Conservation (phyloP, 2,329 filamentous ascomycete genomes). For the Fusarium lyarnte region DNA sequence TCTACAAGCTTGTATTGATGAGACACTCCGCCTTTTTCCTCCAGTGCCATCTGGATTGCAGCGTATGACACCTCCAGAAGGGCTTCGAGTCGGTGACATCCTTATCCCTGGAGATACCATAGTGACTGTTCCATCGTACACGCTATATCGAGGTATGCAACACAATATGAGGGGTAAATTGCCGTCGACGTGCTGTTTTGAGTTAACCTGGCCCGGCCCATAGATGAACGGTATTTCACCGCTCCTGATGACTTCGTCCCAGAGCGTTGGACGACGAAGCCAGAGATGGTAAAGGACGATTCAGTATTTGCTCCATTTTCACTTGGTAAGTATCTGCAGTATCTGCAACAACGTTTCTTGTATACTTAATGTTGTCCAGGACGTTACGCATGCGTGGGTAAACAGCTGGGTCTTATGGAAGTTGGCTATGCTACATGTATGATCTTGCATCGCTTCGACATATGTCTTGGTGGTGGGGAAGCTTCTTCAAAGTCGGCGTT, state of each 20-base stretch:
- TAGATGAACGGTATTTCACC: background rate
- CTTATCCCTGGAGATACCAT: background rate
- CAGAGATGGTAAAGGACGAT: background rate
- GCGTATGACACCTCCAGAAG: background rate
- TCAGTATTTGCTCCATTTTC: background rate
- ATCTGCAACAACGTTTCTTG: fast-evolving
- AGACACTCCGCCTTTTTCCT: background rate
- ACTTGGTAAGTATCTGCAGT: fast-evolving
- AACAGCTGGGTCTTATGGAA: background rate
- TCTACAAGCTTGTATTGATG: background rate
- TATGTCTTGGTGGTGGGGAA: fast-evolving
- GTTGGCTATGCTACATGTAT: background rate
- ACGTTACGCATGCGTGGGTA: background rate
- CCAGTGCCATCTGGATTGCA: background rate
- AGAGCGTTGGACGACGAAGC: background rate
- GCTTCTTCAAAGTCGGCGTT: fast-evolving
- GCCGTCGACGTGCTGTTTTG: fast-evolving
- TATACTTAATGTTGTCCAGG: fast-evolving
- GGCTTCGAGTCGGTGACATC: background rate
- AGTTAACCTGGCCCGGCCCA: fast-evolving
- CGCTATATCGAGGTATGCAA: background rate
- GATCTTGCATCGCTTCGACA: background rate
- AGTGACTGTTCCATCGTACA: background rate
- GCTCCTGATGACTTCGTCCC: background rate
- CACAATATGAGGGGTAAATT: background rate